Conservation (phyloP, 176 grass and related monocot genomes). For the Avena sativa region DNA sequence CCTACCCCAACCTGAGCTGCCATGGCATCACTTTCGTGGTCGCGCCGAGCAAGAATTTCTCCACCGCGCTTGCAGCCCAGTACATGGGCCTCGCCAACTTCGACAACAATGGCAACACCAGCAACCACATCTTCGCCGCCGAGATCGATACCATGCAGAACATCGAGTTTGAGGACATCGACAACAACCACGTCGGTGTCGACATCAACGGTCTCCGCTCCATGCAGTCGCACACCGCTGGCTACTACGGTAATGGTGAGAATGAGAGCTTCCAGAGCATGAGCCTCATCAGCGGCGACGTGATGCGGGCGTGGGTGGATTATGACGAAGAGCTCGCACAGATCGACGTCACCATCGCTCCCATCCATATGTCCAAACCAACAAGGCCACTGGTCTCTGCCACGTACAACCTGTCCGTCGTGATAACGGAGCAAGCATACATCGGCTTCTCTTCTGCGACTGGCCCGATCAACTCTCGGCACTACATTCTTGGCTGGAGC, state of each 20-base stretch:
- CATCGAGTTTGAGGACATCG: slow-evolving; percentile 13
- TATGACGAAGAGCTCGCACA: background rate
- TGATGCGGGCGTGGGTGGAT: slow-evolving; percentile 7
- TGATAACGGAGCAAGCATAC: background rate
- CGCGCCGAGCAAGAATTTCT: background rate
- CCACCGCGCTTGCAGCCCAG: background rate
- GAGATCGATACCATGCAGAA: slow-evolving; percentile 17
- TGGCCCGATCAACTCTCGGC: background rate
- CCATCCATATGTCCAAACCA: background rate
- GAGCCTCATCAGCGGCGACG: slow-evolving; percentile 10
- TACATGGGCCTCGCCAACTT: slow-evolving; percentile 11
- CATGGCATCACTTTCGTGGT: slow-evolving; percentile 6
- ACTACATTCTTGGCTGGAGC: slow-evolving; percentile 26
- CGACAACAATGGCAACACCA: slow-evolving; percentile 18
- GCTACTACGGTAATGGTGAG: background rate
- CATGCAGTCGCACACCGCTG: background rate
- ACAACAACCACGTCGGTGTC: slow-evolving; percentile 17
- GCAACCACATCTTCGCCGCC: slow-evolving; percentile 11
- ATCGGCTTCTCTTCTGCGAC: slow-evolving; percentile 13
- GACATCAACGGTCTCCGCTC: slow-evolving; percentile 8
- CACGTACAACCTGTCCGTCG: background rate
- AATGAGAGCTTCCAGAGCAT: background rate
- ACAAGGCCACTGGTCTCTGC: slow-evolving; percentile 19
- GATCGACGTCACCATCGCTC: slow-evolving; percentile 5
- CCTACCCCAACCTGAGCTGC: slow-evolving; percentile 12